A percentile compares a stretch with the other conserved stretches of the same genome.
These are phyloP conservation scores for Russula compacta DNA, from an alignment of 768 basidiomycete species.

Conservation along the genomic window DNA sequence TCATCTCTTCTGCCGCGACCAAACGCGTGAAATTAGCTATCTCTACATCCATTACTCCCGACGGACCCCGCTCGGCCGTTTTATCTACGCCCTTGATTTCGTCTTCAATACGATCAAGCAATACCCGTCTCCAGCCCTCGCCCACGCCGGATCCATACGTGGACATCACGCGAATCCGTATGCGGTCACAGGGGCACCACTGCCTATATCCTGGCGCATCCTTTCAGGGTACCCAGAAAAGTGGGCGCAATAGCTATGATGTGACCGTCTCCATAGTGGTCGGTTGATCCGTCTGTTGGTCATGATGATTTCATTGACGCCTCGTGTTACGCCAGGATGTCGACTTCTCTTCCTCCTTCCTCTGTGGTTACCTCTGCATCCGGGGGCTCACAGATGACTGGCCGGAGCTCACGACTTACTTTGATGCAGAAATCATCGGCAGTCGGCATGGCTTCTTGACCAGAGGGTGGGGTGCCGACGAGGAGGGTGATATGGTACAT, in stretches of 20 bases:
- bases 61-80: constrained; percentile 12
- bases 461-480: constrained; percentile 81
- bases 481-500: constrained; percentile 87
- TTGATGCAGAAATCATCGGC: constrained; percentile 94
- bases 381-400: constrained; percentile 88
- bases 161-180: constrained; percentile 71
- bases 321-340: constrained; percentile 53
- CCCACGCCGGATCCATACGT: constrained; percentile 43
- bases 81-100: constrained; percentile 20
- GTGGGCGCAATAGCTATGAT: constrained; percentile 88
- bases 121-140: constrained; percentile 10
- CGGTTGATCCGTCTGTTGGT: constrained; percentile 30
- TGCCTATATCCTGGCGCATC: constrained; percentile 82
- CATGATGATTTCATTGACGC: not conserved
- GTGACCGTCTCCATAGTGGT: constrained; percentile 90
- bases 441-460: constrained; percentile 87
- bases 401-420: constrained; percentile 94
- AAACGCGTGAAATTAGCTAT: constrained; percentile 31
- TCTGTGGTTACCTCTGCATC: constrained; percentile 91
- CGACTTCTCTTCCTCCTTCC: constrained; percentile 73
- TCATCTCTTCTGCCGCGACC: constrained; percentile 29
- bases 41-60: constrained; percentile 34
- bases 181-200: constrained; percentile 62
- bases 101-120: constrained; percentile 22
- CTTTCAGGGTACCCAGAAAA: constrained; percentile 90